Evolutionary conservation across 257 asterid species (phyloP), one percentile per base, ranked within the genome.

Genomic region (Jaltomata sinuosa): DNA sequence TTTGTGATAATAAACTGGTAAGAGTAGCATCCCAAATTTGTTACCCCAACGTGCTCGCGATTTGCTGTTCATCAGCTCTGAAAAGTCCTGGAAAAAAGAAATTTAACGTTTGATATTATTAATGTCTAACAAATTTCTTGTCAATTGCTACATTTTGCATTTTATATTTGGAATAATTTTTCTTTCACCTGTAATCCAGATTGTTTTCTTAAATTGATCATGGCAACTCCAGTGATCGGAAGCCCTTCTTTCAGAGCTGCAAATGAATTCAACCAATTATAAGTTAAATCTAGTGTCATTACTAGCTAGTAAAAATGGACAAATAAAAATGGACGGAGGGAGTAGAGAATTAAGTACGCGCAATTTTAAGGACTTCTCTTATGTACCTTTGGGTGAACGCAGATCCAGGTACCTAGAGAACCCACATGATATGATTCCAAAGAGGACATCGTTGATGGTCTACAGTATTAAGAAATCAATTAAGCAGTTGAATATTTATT

Each of bases 361-460:
- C n/a, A n/a, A n/a, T n/a, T n/a, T n/a, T n/a, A n/a, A n/a, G n/a
- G n/a, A n/a, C n/a, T n/a, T n/a, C n/a, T n/a, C n/a, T n/a, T 25
- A n/a, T 29, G 84, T 91, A 95, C 99, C 96, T 86, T 91, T 86
- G 12, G 92, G 69, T 9, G 94, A 87, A 81, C 89, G 87, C 69
- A 87, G 62, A 84, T 91, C 89, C 27, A 94, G 85, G 86, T 95
- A 95, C 77, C 84, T 87, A 3, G 97, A 94, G 29, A 95, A 88
- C 31, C 99, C 99, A 31, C 86, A 85, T 25, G 99, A 91, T 45
- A 95, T 84, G 19, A 94, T 64, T 25, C 97, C 99, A 52, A 94
- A 91, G 9, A 95, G 97, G 82, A 95, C 97, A 77, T 95, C 99
- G 65, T 95, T 95, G 67, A 95, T 91, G 32, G 99, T 95, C 99